Evolutionary conservation across 768 basidiomycete genomes (phyloP).

Genomic region (Cyathus striatus): DNA sequence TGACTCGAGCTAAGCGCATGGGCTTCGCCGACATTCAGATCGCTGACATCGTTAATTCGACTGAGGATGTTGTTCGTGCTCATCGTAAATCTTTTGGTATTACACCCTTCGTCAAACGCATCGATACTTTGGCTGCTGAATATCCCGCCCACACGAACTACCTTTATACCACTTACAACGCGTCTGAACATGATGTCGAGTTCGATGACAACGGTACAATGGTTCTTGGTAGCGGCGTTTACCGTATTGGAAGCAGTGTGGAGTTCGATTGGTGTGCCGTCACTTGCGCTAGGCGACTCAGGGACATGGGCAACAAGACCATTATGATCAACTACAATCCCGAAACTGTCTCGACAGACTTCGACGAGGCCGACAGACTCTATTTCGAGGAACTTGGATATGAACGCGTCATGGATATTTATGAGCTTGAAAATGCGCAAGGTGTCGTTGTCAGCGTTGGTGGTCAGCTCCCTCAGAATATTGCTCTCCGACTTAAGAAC

Average conservation of each 20-base stretch:
- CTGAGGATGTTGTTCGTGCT: constrained; percentile 76
- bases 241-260: constrained; percentile 96
- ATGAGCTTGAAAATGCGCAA: constrained; percentile 88
- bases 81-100: constrained; percentile 83
- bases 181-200: constrained; percentile 89
- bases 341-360: constrained; percentile 98
- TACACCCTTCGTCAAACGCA: constrained; percentile 97
- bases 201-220: constrained; percentile 98
- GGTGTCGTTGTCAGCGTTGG: constrained; percentile 97
- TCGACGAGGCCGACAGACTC: constrained; percentile 97
- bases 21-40: constrained; percentile 96
- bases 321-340: constrained; percentile 99
- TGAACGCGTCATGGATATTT: constrained; percentile 99
- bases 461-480: constrained; percentile 98
- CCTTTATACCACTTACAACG: constrained; percentile 99
- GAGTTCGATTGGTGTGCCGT: constrained; percentile 99
- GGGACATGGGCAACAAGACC: constrained; percentile 89
- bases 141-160: constrained; percentile 99
- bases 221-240: constrained; percentile 97
- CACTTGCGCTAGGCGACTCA: constrained; percentile 88
- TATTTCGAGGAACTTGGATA: constrained; percentile 99
- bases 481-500: constrained; percentile 91
- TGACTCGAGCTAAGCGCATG: constrained; percentile 86
- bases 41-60: constrained; percentile 67
- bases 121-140: constrained; percentile 98